Base-by-base conservation (phyloP, 2,329 filamentous ascomycete genomes). In the Periconia sp. region DNA sequence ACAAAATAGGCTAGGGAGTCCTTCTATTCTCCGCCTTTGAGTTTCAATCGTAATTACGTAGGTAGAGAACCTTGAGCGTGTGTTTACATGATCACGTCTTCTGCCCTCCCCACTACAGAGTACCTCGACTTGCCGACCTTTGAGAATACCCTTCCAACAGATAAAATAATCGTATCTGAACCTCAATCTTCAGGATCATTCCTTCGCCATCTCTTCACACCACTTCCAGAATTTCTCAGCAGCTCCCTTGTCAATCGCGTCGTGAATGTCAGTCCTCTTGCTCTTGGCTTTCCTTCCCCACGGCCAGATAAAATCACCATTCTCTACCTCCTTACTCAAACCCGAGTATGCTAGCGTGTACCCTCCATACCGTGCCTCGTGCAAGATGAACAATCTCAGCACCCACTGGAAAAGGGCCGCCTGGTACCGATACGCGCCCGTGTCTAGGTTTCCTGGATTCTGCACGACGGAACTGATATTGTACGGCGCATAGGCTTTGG, bases 191-290 rank as follows among this genome's bases (percentile, higher is more conserved):
- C n/a, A n/a, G n/a, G n/a, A n/a, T n/a, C n/a, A n/a, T n/a, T n/a
- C n/a, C n/a, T n/a, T n/a, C n/a, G n/a, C n/a, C 22, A 34, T 38
- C 33, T 70, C 63, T 40, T 76, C 73, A 15, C 62, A 65, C 73
- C 71, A 76, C 10, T 72, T 61, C 73, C 71, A 76, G 40, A 76
- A 73, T 30, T 64, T 58, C 32, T 60, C 48, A 3, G 65, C 68
- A 3, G 60, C 69, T 1, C 73, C 70, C 17, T 69, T 69, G 30
- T 73, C 68, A 26, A 61, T 63, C 36, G 61, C 50, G 5, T 59
- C 47, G 44, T 65, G 69, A 1, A 63, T 62, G 15, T 55, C 65
- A 7, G 54, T 41, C 12, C 57, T 53, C 7, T 73, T 21, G 36
- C 36, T 48, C 36, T 12, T 31, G 12, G 5, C 30, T 22, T 29